Base-by-base conservation (phyloP, 2,329 filamentous ascomycete species). In the Xylariaceae sp. region DNA sequence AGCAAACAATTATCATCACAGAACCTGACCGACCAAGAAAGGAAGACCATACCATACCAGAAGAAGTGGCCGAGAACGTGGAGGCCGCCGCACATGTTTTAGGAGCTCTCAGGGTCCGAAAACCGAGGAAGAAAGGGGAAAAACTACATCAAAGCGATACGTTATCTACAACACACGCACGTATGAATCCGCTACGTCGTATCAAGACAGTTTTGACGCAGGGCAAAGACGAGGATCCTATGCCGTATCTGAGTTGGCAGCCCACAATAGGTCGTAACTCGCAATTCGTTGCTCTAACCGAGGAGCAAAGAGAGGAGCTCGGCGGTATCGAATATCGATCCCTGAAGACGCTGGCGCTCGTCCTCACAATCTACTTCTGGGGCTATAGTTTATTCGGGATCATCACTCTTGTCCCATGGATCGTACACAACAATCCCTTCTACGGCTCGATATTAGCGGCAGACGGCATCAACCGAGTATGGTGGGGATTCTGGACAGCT, bases 311-410 rank as follows among this genome's bases (percentile, higher is more conserved):
- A 64, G 93, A 99, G 71, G 95, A 99, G 74, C 78, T 99, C 2
- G 95, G 95, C 9, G 95, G 95, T 17, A 96, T 99, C 62, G 95
- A 99, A 73, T 99, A 99, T 70, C 88, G 95, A 5, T 91, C 94
- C 0, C 74, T 99, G 58, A 96, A 96, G 73, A 91, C 92, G 2
- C 77, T 99, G 44, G 90, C 91, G 1, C 71, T 91, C 24, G 87
- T 98, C 26, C 78, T 98, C 17, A 81, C 90, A 3, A 78, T 77
- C 6, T 99, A 98, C 74, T 97, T 90, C 69, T 84, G 92, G 71
- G 87, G 89, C 0, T 97, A 96, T 67, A 91, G 92, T 67, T 67
- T 93, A 2, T 78, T 97, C 3, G 91, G 88, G 0, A 76, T 96
- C 33, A 71, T 92, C 24, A 87, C 87, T 64, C 74, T 97, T 11